phyloP scores from a whole-genome alignment of 2,329 filamentous ascomycete genomes.

The Epichloe typhina region DNA sequence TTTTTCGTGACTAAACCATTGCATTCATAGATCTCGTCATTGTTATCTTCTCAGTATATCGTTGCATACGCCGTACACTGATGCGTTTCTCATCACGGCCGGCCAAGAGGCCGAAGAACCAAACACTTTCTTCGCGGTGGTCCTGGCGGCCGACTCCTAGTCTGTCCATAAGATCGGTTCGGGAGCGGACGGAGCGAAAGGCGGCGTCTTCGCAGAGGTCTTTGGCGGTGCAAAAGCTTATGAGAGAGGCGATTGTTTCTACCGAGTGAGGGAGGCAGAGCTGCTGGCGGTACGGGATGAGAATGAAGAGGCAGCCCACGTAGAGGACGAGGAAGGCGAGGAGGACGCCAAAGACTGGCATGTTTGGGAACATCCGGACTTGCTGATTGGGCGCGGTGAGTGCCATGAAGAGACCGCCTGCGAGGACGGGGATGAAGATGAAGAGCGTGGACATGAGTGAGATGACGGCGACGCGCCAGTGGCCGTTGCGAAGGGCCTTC shows the following conservation, averaged over 20 bases:
- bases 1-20: background rate
- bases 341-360: conserved; percentile 60
- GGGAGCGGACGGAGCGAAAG: conserved; percentile 56
- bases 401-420: conserved; percentile 61
- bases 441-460: conserved; percentile 47
- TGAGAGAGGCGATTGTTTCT: conserved; percentile 59
- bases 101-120: conserved; percentile 33
- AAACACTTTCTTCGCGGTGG: conserved; percentile 34
- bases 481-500: conserved; percentile 44
- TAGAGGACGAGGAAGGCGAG: conserved; percentile 61
- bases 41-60: conserved; percentile 30
- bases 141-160: conserved; percentile 42
- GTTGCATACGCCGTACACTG: conserved; percentile 30
- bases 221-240: conserved; percentile 64
- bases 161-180: conserved; percentile 53
- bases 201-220: conserved; percentile 59
- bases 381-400: conserved; percentile 40
- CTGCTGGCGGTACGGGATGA: conserved; percentile 46
- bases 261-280: conserved; percentile 62
- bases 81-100: conserved; percentile 28
- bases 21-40: conserved; percentile 15
- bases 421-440: conserved; percentile 51
- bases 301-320: conserved; percentile 44
- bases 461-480: conserved; percentile 51
- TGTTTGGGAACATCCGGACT: conserved; percentile 57